Base-by-base conservation (phyloP, 257 asterid genomes). In the Prunella vulgaris region DNA sequence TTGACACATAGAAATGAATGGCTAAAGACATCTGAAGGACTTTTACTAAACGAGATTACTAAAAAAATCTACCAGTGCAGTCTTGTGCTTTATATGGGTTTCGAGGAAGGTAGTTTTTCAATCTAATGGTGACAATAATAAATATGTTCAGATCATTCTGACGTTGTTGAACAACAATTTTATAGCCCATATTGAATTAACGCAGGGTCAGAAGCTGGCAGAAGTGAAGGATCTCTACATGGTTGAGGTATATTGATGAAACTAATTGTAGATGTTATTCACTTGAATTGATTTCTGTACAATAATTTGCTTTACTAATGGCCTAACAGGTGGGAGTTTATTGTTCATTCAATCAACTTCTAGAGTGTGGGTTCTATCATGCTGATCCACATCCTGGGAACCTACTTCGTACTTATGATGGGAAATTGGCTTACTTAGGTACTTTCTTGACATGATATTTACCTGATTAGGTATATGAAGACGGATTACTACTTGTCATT, bases 341-440 rank as follows among this genome's bases (percentile, higher is more conserved):
- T 81, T 93, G 99, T 76, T 93, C 99, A 13, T 93, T 90, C 82
- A 93, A 90, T 83, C 99, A 93, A 84, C 99, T 93, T 83, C 86
- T 93, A 60, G 97, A 90, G 83, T 73, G 49, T 82, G 99, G 99
- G 33, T 93, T 93, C 82, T 93, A 93, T 78, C 99, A 93, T 68
- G 99, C 99, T 69, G 99, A 93, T 90, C 99, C 99, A 65, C 99
- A 93, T 84, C 97, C 97, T 76, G 99, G 99, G 74, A 93, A 90
- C 85, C 83, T 93, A 33, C 87, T 93, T 58, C 96, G 96, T 66
- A 93, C 98, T 60, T 78, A 80, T 76, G 99, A 93, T 70, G 95
- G 97, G 79, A 88, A 93, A 80, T 83, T 93, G 74, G 99, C 96
- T 56, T 93, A 93, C 92, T 75, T 93, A 80, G 99, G 99, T 90